These are phyloP conservation scores for Collariella sp. DNA, from an alignment of 495 filamentous ascomycete genomes.

Conservation along the genomic window DNA sequence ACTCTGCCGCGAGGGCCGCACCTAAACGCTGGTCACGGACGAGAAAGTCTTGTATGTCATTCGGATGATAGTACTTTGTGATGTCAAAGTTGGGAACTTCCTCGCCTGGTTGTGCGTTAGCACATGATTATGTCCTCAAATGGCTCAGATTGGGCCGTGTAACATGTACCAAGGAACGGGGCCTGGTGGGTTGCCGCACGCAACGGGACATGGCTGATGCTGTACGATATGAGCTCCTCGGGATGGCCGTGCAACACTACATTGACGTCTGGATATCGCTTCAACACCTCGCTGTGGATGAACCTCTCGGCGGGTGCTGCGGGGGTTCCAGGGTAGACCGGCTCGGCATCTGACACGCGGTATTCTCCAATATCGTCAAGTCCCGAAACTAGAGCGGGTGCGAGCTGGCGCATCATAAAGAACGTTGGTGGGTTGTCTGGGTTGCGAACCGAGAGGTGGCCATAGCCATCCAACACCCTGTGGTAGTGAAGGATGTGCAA, in stretches of 20 bases:
- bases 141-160: constrained; percentile 29
- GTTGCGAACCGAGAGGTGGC: constrained; percentile 45
- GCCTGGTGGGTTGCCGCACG: constrained; percentile 39
- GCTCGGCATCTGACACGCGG: constrained; percentile 30
- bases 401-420: constrained; percentile 39
- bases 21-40: neutral
- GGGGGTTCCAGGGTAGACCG: constrained; percentile 26
- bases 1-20: neutral
- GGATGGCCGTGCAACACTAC: constrained; percentile 43
- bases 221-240: constrained; percentile 39
- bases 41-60: constrained; percentile 2
- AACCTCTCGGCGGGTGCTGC: constrained; percentile 36
- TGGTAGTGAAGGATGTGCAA: constrained; percentile 31
- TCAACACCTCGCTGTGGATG: constrained; percentile 47
- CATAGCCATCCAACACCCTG: constrained; percentile 44
- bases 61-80: neutral
- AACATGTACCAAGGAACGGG: constrained; percentile 36
- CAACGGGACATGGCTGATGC: constrained; percentile 34
- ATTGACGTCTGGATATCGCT: constrained; percentile 33
- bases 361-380: constrained; percentile 40
- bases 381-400: constrained; percentile 38
- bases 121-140: no score
- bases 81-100: constrained; percentile 2
- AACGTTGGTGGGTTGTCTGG: constrained; percentile 32
- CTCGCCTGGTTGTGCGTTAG: neutral